A percentile compares a stretch with the other conserved stretches of the same genome.
These are phyloP conservation scores for Moniliella sp. DNA, from an alignment of 1,284 basidiomycete species.

Conservation along the genomic window DNA sequence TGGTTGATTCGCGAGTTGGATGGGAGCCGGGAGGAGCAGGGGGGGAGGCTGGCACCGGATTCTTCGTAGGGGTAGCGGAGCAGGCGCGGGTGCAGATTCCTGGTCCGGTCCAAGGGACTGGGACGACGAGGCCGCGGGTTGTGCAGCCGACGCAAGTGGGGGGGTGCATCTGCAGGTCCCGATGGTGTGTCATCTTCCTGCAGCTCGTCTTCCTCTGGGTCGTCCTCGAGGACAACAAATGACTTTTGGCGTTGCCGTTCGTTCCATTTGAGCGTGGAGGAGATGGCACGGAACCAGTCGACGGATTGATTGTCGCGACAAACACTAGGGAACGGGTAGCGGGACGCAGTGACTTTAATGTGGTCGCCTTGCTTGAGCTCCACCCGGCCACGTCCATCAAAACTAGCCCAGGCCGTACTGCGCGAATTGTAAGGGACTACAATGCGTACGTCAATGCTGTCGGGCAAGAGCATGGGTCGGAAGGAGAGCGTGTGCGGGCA, in stretches of 20 bases:
- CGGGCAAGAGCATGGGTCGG: constrained; percentile 80
- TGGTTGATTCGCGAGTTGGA: too few species aligned
- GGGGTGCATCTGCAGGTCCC: not conserved
- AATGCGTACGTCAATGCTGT: constrained; percentile 92
- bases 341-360: constrained; percentile 91
- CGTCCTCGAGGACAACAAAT: constrained; percentile 45
- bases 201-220: constrained; percentile 38
- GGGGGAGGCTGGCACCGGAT: too few species aligned
- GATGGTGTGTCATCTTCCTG: not conserved
- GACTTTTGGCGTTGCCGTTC: constrained; percentile 30
- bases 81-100: constrained; percentile 1
- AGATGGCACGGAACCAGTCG: constrained; percentile 94
- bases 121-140: not conserved
- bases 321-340: constrained; percentile 94
- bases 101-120: constrained; percentile 8
- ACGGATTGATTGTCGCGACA: constrained; percentile 89
- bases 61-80: too few species aligned
- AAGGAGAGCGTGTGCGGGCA: constrained; percentile 97
- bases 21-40: too few species aligned
- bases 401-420: constrained; percentile 94
- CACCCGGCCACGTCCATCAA: constrained; percentile 85
- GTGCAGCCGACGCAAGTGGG: not conserved
- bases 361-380: constrained; percentile 73
- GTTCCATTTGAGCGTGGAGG: constrained; percentile 69
- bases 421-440: constrained; percentile 95